Conservation (phyloP, 169 alveolate genomes). For the Cryptosporidium andersoni region DNA sequence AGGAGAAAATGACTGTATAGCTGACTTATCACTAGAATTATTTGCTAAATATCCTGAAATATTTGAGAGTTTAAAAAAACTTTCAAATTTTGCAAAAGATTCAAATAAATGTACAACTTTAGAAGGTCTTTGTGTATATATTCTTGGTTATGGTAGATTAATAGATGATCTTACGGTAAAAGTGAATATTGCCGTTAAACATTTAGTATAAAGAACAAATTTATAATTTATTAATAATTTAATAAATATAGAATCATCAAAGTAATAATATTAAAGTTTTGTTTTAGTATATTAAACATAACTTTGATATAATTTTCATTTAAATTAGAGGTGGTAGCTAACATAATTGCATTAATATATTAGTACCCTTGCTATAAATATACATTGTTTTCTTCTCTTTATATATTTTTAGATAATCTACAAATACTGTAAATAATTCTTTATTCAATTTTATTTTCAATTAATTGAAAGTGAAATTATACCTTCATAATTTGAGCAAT, state of each 20-base stretch:
- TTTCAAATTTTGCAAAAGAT: conserved; percentile 3
- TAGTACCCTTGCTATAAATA: no score
- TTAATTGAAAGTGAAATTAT: no score
- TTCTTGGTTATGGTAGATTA: neutral
- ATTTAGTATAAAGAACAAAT: neutral
- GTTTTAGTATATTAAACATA: no score
- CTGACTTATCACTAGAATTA: conserved; percentile 23
- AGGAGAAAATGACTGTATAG: neutral
- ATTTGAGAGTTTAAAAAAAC: conserved; percentile 54
- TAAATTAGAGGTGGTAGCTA: no score
- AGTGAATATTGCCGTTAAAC: neutral
- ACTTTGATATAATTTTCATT: no score
- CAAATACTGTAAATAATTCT: no score
- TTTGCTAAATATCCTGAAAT: conserved; percentile 56
- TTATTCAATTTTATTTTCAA: no score
- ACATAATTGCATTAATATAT: no score
- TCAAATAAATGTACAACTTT: neutral
- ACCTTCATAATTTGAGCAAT: neutral
- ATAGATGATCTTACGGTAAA: neutral
- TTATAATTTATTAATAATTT: conserved; percentile 7
- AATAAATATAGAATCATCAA: neutral
- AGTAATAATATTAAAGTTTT: no score
- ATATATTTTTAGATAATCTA: no score
- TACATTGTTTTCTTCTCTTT: no score
- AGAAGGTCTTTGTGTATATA: neutral